A percentile compares a stretch with the other conserved stretches of the same genome.
Conservation (phyloP, 2,329 filamentous ascomycete species). For the Ceratocystis harringtonii region DNA sequence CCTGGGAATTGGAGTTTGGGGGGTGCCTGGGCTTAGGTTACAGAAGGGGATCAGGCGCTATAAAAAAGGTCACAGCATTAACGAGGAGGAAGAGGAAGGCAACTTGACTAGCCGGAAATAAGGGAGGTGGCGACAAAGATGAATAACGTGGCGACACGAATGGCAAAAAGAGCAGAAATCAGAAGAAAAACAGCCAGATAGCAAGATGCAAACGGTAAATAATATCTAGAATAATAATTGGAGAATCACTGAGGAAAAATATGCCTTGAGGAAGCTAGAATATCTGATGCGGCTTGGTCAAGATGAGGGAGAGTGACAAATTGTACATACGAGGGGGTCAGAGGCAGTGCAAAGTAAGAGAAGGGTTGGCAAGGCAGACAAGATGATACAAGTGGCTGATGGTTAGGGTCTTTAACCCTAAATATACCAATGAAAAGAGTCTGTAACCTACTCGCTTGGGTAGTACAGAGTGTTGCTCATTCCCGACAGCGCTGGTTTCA, state of each 20-base stretch:
- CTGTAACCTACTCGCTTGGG: neutral
- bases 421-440: no score
- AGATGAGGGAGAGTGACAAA: no score
- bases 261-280: no score
- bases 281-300: no score
- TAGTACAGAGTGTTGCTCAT: neutral
- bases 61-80: conserved; percentile 2
- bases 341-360: conserved; percentile 1
- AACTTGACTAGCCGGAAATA: neutral
- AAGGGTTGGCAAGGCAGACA: conserved; percentile 3
- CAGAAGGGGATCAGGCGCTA: conserved; percentile 3
- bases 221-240: neutral
- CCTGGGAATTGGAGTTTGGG: neutral
- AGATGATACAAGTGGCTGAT: neutral
- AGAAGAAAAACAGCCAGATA: neutral
- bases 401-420: neutral
- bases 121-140: neutral
- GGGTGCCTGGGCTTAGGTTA: neutral
- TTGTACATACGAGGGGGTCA: neutral
- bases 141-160: neutral
- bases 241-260: neutral
- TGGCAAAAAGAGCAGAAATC: neutral
- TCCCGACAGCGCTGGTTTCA: no score
- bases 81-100: neutral
- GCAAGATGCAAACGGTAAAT: neutral